These are phyloP conservation scores for Flagelloscypha sp. DNA, from an alignment of 768 basidiomycete species.

Conservation along the genomic window DNA sequence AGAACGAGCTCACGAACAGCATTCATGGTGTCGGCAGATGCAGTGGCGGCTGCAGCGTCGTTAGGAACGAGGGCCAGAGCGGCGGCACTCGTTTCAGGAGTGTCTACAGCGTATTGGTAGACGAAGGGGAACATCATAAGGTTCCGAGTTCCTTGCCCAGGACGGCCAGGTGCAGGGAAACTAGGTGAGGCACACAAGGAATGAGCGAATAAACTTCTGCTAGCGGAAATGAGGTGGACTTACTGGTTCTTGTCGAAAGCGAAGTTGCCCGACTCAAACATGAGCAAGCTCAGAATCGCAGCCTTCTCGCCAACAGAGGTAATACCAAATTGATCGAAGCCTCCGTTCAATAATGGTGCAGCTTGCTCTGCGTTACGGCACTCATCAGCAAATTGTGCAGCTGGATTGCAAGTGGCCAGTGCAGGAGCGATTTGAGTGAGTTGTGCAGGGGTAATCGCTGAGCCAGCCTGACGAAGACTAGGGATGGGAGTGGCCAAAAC, in stretches of 20 bases:
- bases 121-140: constrained; percentile 17
- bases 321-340: constrained; percentile 12
- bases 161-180: constrained; percentile 9
- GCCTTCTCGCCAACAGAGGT: constrained; percentile 14
- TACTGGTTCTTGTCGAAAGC: constrained; percentile 17
- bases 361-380: constrained; percentile 16
- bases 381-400: constrained; percentile 10
- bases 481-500: too few species aligned
- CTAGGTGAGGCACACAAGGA: not conserved
- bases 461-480: too few species aligned
- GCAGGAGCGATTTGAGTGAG: constrained; percentile 13
- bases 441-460: constrained; percentile 12
- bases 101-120: constrained; percentile 18
- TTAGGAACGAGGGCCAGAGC: constrained; percentile 11
- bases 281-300: constrained; percentile 15
- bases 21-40: constrained; percentile 12
- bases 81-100: constrained; percentile 9
- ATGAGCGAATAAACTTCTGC: not conserved
- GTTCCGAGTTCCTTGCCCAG: constrained; percentile 18
- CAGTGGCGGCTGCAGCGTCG: constrained; percentile 1
- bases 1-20: constrained; percentile 14
- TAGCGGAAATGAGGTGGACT: constrained; percentile 3
- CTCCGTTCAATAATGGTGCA: constrained; percentile 17
- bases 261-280: constrained; percentile 15
- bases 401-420: constrained; percentile 10